phyloP scores from a whole-genome alignment of 2,329 filamentous ascomycete species.

The Pseudogymnoascus sp. region DNA sequence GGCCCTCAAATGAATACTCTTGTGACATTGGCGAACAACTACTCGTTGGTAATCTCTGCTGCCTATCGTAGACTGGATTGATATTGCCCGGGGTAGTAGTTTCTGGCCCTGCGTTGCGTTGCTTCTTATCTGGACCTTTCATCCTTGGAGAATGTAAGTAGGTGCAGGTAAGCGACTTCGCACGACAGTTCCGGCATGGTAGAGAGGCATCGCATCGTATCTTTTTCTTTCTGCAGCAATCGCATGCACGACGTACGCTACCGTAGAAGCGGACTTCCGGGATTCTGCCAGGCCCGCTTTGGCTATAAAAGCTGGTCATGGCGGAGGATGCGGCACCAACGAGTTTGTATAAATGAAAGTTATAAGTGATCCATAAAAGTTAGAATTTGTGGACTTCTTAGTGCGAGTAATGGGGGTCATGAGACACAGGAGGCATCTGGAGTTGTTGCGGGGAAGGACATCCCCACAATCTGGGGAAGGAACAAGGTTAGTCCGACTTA shows the following conservation, averaged over 20 bases:
- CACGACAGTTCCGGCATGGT: conserved; percentile 26
- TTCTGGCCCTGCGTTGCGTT: not conserved
- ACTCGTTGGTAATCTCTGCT: not conserved
- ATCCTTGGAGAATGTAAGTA: conserved; percentile 29
- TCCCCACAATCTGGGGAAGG: not conserved
- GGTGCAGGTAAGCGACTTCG: conserved; percentile 19
- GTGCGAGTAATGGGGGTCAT: not conserved
- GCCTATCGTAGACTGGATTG: not conserved
- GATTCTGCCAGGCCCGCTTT: not conserved
- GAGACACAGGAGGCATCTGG: not conserved
- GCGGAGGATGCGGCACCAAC: not conserved
- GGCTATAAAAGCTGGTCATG: not conserved
- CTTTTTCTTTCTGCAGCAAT: conserved; percentile 27
- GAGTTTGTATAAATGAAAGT: not conserved
- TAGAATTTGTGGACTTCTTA: not conserved
- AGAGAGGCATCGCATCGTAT: conserved; percentile 26
- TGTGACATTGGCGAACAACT: not conserved
- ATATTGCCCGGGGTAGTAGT: not conserved
- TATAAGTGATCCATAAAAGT: not conserved
- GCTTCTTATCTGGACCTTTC: conserved; percentile 24
- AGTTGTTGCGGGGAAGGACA: not conserved
- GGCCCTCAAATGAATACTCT: not conserved
- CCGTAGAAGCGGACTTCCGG: not conserved
- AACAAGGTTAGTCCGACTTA: conserved; percentile 17
- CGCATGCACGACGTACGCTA: conserved; percentile 22